Percentiles rank a stretch among this genome's conserved stretches.
phyloP scores from a whole-genome alignment of 2,329 filamentous ascomycete species.

The Trichoderma asperellum region DNA sequence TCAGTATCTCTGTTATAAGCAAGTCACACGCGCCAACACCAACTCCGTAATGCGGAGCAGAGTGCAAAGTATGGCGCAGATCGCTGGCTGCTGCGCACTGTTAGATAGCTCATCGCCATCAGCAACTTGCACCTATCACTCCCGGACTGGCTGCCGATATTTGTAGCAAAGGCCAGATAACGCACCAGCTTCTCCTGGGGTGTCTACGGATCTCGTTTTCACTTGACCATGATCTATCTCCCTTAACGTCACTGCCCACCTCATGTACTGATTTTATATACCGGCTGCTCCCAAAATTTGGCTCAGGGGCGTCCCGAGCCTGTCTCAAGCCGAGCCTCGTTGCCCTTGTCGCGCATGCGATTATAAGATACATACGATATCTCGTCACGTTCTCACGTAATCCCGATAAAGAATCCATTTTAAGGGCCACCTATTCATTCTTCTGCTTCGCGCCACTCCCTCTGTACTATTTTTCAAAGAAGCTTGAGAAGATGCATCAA shows the following conservation, averaged over 20 bases:
- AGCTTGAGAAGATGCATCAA: constrained; percentile 21
- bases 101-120: background rate
- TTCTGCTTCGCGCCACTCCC: background rate
- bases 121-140: background rate
- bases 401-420: background rate
- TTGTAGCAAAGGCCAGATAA: background rate
- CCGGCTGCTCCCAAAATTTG: background rate
- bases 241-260: background rate
- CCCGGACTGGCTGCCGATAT: background rate
- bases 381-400: background rate
- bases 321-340: background rate
- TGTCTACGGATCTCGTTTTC: background rate
- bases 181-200: background rate
- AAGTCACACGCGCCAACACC: background rate
- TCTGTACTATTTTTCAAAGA: background rate
- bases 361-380: background rate
- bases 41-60: background rate
- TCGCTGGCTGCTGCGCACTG: background rate
- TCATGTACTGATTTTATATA: constrained; percentile 8
- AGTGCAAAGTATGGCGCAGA: background rate
- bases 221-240: background rate
- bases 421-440: background rate
- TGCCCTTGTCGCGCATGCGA: constrained; percentile 16
- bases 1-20: background rate
- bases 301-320: constrained; percentile 14